Conservation (phyloP, 2,329 filamentous ascomycete genomes). For the Cercospora sesami region DNA sequence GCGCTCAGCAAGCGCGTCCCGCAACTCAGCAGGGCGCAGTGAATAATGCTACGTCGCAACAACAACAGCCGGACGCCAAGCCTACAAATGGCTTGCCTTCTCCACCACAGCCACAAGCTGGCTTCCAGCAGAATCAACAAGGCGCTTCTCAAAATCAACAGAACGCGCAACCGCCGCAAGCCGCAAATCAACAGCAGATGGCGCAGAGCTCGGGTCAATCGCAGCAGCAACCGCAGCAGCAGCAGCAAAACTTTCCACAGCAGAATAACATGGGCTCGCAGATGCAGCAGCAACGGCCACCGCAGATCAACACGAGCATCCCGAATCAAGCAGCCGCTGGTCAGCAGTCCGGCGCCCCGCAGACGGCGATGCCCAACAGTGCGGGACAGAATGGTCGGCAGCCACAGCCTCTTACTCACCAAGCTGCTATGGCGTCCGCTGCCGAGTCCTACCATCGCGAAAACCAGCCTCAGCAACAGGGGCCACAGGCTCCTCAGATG, state of each 20-base stretch:
- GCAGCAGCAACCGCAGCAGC: constrained; percentile 16
- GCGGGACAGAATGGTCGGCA: constrained; percentile 27
- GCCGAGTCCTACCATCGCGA: constrained; percentile 21
- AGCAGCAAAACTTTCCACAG: constrained; percentile 38
- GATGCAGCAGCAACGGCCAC: constrained; percentile 24
- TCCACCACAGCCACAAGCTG: constrained; percentile 25
- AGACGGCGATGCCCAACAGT: constrained; percentile 25
- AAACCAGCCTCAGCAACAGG: constrained; percentile 25
- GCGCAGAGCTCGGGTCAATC: constrained; percentile 34
- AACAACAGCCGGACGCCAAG: constrained; percentile 24
- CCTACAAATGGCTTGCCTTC: constrained; percentile 21
- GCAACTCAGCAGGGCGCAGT: constrained; percentile 28
- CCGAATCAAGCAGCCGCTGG: constrained; percentile 28
- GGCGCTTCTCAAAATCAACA: constrained; percentile 22
- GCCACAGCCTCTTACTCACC: constrained; percentile 45
- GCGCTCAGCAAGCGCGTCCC: constrained; percentile 22
- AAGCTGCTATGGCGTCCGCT: constrained; percentile 47
- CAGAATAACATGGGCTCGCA: constrained; percentile 29
- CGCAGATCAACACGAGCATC: constrained; percentile 20
- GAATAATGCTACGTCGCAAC: constrained; percentile 26
- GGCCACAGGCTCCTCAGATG: constrained; percentile 25
- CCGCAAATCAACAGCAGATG: constrained; percentile 37
- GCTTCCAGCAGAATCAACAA: constrained; percentile 24
- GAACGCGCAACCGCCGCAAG: constrained; percentile 29
- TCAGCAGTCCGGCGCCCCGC: constrained; percentile 24